Evolutionary conservation across 257 asterid genomes (phyloP), one percentile per base, ranked within the genome.

Genomic region (Buddleja alternifolia): DNA sequence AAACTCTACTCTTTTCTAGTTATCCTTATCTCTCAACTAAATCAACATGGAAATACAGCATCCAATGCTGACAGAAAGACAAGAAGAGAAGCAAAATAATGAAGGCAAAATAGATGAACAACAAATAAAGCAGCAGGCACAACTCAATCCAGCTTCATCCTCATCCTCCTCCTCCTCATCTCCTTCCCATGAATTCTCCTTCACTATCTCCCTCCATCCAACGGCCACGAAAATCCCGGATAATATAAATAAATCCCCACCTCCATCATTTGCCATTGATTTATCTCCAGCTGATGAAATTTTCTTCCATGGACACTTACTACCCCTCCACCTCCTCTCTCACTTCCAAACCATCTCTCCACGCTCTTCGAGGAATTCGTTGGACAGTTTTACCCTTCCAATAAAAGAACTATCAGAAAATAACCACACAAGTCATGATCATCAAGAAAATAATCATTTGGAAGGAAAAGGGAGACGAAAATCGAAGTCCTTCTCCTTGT

Each of bases 251-350:
- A 37, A 75, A 60, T 34, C 66, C 57, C 66, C 57, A 58, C 58
- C 60, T 87, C 44, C 51, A 14, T 76, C 93, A 4, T 65, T 62
- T 21, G 88, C 93, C 56, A 44, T 82, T 11, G 96, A 89, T 77
- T 82, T 86, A 70, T 75, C 96, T 48, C 96, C 96, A 21, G 97
- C 97, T 0, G 97, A 82, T 62, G 95, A 90, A 0, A 90, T 90
- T 44, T 90, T 90, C 82, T 90, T 79, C 76, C 91, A 81, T 57
- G 97, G 97, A 55, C 97, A 88, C 74, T 64, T 90, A 24, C 91
- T 87, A 0, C 95, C 97, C 42, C 93, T 90, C 73, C 95, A 88
- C 70, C 84, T 79, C 71, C 78, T 84, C 20, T 76, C 93, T 46
- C 85, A 84, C 63, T 85, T 78, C 2, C 92, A 29, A 29, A 1